Conservation (phyloP, 2,329 filamentous ascomycete genomes). For the Colletotrichum kahawae region DNA sequence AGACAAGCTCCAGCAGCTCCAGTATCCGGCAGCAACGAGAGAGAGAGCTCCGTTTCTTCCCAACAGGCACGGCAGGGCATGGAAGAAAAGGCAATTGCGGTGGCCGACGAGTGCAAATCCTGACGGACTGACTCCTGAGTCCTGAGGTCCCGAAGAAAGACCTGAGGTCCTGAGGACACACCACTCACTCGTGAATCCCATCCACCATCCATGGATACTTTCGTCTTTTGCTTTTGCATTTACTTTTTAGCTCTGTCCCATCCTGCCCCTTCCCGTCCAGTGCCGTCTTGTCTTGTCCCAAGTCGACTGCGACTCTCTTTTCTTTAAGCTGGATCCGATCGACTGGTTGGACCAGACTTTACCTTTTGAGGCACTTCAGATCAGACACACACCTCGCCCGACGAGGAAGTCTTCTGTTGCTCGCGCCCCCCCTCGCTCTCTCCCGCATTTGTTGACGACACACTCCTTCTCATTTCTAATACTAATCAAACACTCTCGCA, state of each 20-base stretch:
- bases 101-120: neutral
- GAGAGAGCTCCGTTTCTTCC: neutral
- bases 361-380: slow-evolving; percentile 1
- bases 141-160: neutral
- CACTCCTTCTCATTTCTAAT: slow-evolving; percentile 12
- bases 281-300: neutral
- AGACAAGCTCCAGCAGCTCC: neutral
- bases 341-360: slow-evolving; percentile 3
- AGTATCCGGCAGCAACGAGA: neutral
- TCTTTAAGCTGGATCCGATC: neutral
- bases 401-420: neutral
- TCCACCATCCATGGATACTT: neutral
- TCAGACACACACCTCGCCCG: neutral
- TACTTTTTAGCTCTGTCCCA: neutral
- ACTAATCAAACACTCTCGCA: slow-evolving; percentile 1
- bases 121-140: neutral
- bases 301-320: slow-evolving; percentile 1
- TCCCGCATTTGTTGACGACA: slow-evolving; percentile 19
- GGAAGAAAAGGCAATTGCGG: neutral
- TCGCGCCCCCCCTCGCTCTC: neutral
- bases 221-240: neutral
- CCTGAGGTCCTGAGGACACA: neutral
- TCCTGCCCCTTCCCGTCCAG: neutral
- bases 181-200: neutral
- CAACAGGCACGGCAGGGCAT: neutral